Base-by-base conservation (phyloP, 805 yeast species). In the Kazachstania viticola region DNA sequence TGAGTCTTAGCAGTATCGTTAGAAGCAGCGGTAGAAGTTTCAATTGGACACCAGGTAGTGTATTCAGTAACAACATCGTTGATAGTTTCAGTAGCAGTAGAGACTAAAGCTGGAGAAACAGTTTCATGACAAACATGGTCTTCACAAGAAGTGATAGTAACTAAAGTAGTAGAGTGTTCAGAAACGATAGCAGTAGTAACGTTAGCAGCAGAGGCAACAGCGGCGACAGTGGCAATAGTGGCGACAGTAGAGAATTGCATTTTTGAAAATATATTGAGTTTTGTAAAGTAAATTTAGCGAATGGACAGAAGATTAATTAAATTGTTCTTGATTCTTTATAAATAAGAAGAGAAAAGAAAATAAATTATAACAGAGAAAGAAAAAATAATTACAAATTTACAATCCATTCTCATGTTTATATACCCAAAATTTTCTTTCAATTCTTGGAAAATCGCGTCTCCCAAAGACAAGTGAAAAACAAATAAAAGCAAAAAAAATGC, bases 211-310 rank as follows among this genome's bases (percentile, higher is more conserved):
- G 41, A 38, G 33, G 42, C 45, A 37, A 44, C 44, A 27, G 58
- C 49, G 33, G 58, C 51, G 40, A 48, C 41, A 37, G 60, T 49
- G 35, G 59, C 60, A 36, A 53, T 45, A 31, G 54, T 33, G 29
- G 60, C 58, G 51, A 57, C 48, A 42, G 60, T 58, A 35, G 62
- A 54, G 52, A 58, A 55, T 51, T 58, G 59, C 64, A 60, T 60
- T 56, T 42, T 43, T n/a, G n/a, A n/a, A n/a, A n/a, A n/a, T n/a
- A n/a, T n/a, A n/a, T n/a, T n/a, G n/a, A n/a, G n/a, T n/a, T n/a
- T n/a, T n/a, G n/a, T n/a, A n/a, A n/a, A n/a, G n/a, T n/a, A n/a
- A n/a, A n/a, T n/a, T n/a, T n/a, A n/a, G n/a, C 53, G 54, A 51
- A 42, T 39, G 54, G 41, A 49, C 35, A 49, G 40, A 43, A 45